Conservation (phyloP, 2,329 filamentous ascomycete genomes). For the Microsporum ferrugineum region DNA sequence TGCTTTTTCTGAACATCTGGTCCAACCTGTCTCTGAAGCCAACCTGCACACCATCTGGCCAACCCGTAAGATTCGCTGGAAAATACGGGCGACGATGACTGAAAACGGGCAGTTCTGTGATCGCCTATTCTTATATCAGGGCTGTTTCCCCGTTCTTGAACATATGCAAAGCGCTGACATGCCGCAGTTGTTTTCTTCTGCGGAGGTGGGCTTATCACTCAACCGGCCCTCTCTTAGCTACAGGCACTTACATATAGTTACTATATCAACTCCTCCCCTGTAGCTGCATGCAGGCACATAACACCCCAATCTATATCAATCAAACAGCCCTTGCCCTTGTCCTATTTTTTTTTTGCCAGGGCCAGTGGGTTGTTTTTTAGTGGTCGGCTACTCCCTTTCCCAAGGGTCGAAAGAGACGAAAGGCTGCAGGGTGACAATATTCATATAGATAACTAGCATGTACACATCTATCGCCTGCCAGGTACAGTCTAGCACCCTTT, state of each 20-base stretch:
- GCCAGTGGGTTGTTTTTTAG: not conserved
- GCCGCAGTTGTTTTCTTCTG: not conserved
- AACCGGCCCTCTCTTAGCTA: not conserved
- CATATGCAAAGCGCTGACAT: not conserved
- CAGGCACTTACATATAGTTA: no score
- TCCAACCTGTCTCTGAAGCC: not conserved
- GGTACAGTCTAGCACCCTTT: not conserved
- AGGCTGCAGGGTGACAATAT: not conserved
- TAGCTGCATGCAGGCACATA: slow-evolving; percentile 2
- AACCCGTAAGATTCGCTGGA: not conserved
- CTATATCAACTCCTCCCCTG: not conserved
- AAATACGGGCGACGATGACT: slow-evolving; percentile 1
- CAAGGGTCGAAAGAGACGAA: not conserved
- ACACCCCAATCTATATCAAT: slow-evolving; percentile 1
- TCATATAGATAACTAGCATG: not conserved
- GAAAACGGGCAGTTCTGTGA: not conserved
- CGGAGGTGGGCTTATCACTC: not conserved
- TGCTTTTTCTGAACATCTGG: slow-evolving; percentile 2
- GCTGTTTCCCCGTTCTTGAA: not conserved
- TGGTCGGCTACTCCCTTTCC: not conserved
- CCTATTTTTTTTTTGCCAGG: not conserved
- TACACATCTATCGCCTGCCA: not conserved
- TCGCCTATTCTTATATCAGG: not conserved
- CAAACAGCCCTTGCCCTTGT: slow-evolving; percentile 1
- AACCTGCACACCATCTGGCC: not conserved